A percentile compares a stretch with the other conserved stretches of the same genome.
Evolutionary conservation across 495 filamentous ascomycete species (phyloP).

Genomic region (Xylaria intraflava): DNA sequence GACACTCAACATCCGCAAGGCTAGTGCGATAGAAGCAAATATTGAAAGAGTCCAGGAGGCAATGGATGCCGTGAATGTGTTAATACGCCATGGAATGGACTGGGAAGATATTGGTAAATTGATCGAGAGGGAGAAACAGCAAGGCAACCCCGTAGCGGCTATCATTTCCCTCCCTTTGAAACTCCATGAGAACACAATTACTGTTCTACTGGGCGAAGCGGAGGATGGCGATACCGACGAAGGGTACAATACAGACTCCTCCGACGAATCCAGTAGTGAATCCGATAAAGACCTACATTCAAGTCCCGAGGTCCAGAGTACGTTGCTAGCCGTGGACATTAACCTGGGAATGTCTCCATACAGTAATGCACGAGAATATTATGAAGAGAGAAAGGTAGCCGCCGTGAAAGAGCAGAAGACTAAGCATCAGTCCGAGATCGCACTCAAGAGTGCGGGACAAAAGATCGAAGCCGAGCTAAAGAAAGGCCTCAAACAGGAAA

Average conservation of each 20-base stretch:
- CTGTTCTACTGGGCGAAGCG: constrained; percentile 67
- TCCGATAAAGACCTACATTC: constrained; percentile 35
- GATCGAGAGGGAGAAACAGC: constrained; percentile 75
- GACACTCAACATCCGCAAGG: constrained; percentile 79
- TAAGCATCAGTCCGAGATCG: constrained; percentile 69
- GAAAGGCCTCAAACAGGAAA: constrained; percentile 84
- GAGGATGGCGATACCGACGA: constrained; percentile 46
- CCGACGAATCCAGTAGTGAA: constrained; percentile 51
- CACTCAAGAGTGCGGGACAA: constrained; percentile 79
- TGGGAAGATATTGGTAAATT: constrained; percentile 86
- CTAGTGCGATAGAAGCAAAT: constrained; percentile 83
- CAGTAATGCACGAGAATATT: constrained; percentile 87
- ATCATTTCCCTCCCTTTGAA: constrained; percentile 85
- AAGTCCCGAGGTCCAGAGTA: constrained; percentile 34
- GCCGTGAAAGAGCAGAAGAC: constrained; percentile 85
- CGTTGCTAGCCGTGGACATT: constrained; percentile 66
- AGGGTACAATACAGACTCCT: constrained; percentile 60
- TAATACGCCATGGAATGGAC: constrained; percentile 91
- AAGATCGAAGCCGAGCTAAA: constrained; percentile 83
- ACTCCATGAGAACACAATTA: constrained; percentile 80
- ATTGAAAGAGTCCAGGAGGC: constrained; percentile 83
- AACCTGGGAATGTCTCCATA: constrained; percentile 75
- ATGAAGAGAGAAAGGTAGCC: constrained; percentile 75
- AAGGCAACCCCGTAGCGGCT: constrained; percentile 76
- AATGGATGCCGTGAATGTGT: constrained; percentile 79